Evolutionary conservation across 1,139 yeast genomes (phyloP).

Genomic region (Scheffersomyces illinoinensis): DNA sequence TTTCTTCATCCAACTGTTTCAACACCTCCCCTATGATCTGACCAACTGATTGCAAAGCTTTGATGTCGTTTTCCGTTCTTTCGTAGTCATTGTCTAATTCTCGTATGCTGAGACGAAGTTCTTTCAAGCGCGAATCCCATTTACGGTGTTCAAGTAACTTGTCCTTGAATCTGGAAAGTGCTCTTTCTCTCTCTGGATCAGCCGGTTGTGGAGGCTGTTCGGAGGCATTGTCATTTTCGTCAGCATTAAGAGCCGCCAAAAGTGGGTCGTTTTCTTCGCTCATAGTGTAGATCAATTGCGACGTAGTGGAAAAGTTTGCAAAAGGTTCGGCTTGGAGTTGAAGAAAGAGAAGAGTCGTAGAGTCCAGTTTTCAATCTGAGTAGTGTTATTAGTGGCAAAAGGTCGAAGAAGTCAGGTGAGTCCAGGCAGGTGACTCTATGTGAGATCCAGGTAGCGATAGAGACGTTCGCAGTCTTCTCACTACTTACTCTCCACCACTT

Average conservation of each 20-base stretch:
- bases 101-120: constrained; percentile 78
- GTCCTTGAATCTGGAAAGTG: constrained; percentile 77
- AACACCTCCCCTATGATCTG: constrained; percentile 97
- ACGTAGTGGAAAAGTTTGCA: not conserved
- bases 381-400: constrained; percentile 8
- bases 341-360: not conserved
- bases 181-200: constrained; percentile 79
- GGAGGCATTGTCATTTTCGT: constrained; percentile 15
- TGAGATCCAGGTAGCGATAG: not conserved
- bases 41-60: constrained; percentile 96
- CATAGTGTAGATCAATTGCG: constrained; percentile 28
- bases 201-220: constrained; percentile 28
- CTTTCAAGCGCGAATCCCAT: constrained; percentile 91
- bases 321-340: not conserved
- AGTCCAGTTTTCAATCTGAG: not conserved
- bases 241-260: constrained; percentile 65
- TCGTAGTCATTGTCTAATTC: constrained; percentile 83
- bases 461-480: too few relatives aligned
- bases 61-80: constrained; percentile 94
- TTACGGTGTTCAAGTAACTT: constrained; percentile 91
- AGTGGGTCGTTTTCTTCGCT: constrained; percentile 73
- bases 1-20: constrained; percentile 92
- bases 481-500: too few relatives aligned
- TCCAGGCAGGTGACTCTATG: not conserved
- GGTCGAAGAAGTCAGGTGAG: not conserved